phyloP scores from a whole-genome alignment of 257 asterid genomes.

The Jaltomata sinuosa region DNA sequence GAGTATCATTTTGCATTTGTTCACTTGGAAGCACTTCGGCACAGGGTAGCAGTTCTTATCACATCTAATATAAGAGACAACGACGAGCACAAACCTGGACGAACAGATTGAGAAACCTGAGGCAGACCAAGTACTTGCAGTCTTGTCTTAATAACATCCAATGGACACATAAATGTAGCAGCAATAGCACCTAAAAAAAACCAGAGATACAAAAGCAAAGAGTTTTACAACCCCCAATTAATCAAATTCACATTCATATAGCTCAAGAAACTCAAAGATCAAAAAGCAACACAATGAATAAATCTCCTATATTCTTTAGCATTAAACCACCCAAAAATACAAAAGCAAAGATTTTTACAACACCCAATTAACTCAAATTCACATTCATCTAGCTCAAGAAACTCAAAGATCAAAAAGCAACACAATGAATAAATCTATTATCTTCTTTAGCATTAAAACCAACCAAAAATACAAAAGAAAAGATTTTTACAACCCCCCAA shows the following conservation, averaged over 20 bases:
- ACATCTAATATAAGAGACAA: neutral
- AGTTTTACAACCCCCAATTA: neutral
- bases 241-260: neutral
- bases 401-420: neutral
- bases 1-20: neutral
- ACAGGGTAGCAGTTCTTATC: neutral
- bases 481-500: too few relatives aligned
- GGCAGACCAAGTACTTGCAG: constrained; percentile 81
- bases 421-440: constrained; percentile 3
- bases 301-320: constrained; percentile 1
- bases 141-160: constrained; percentile 96
- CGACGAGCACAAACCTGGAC: constrained; percentile 34
- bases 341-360: neutral
- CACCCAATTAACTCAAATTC: neutral
- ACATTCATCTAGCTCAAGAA: neutral
- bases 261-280: neutral
- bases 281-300: neutral
- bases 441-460: too few relatives aligned
- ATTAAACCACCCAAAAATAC: neutral
- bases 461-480: too few relatives aligned
- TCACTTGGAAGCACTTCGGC: neutral
- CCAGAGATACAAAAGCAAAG: neutral
- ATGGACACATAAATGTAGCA: constrained; percentile 84
- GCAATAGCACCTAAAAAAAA: constrained; percentile 77
- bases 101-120: constrained; percentile 41